These are phyloP conservation scores for Ustilago vetiveriae DNA, from an alignment of 1,284 basidiomycete species.

Conservation along the genomic window DNA sequence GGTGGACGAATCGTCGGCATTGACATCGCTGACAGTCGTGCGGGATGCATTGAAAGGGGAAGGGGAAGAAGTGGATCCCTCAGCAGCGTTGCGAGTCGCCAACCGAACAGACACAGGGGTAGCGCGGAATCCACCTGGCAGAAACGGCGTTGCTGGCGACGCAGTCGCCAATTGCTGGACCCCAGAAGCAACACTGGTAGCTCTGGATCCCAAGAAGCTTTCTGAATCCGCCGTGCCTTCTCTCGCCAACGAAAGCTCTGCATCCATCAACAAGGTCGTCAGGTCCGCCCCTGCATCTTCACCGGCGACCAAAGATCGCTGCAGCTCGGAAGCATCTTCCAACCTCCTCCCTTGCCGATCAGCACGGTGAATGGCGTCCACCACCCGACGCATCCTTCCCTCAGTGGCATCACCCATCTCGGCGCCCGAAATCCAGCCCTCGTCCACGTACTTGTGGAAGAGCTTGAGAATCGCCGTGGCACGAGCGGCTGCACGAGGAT, in stretches of 20 bases:
- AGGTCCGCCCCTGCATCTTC: constrained; percentile 9
- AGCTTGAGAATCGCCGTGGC: constrained; percentile 62
- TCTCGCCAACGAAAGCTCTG: constrained; percentile 30
- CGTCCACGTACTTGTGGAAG: constrained; percentile 60
- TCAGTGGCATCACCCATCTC: constrained; percentile 26
- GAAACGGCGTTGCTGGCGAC: constrained; percentile 35
- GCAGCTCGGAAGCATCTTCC: constrained; percentile 10
- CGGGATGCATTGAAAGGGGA: constrained; percentile 5
- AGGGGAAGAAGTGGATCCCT: constrained; percentile 2
- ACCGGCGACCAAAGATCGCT: neutral
- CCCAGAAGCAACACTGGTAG: constrained; percentile 13
- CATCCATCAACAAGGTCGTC: constrained; percentile 43
- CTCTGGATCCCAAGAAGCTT: constrained; percentile 23
- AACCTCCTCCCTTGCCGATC: constrained; percentile 3
- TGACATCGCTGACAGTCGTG: neutral
- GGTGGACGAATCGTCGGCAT: constrained; percentile 5
- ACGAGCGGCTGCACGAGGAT: constrained; percentile 54
- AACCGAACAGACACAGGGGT: constrained; percentile 8
- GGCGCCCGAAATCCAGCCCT: constrained; percentile 44
- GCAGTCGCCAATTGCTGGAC: neutral
- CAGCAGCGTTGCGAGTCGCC: too few species aligned
- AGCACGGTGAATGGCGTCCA: constrained; percentile 29
- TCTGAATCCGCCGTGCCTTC: constrained; percentile 22
- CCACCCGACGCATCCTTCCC: constrained; percentile 26
- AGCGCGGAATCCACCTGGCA: constrained; percentile 42